A percentile compares a stretch with the other conserved stretches of the same genome.
These are phyloP conservation scores for Lepiota subincarnata DNA, from an alignment of 768 basidiomycete genomes.

Conservation along the genomic window DNA sequence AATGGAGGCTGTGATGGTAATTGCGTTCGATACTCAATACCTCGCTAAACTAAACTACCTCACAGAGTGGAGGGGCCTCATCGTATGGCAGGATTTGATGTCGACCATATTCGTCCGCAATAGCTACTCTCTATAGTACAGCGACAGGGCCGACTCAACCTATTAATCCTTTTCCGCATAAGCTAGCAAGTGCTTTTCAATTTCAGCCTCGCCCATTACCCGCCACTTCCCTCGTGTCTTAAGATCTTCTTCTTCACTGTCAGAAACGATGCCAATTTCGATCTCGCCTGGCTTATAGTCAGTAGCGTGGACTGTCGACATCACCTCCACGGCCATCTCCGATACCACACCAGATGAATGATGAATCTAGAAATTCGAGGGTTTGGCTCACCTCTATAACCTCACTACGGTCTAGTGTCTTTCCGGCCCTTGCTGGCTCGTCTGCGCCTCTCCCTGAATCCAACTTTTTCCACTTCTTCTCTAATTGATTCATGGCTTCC, in stretches of 20 bases:
- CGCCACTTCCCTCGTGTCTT: constrained; percentile 78
- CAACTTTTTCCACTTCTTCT: constrained; percentile 98
- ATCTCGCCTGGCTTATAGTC: constrained; percentile 96
- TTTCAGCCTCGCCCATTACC: constrained; percentile 71
- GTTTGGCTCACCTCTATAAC: constrained; percentile 78
- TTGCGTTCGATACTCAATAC: background rate
- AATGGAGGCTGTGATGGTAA: constrained; percentile 67
- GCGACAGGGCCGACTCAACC: background rate
- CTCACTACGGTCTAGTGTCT: constrained; percentile 65
- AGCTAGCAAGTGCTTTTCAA: constrained; percentile 75
- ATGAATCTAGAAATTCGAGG: background rate
- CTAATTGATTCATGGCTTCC: constrained; percentile 96
- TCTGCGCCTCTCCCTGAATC: constrained; percentile 76
- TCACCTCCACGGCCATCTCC: constrained; percentile 90
- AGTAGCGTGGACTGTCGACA: constrained; percentile 91
- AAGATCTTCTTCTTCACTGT: constrained; percentile 62
- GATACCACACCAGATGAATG: background rate
- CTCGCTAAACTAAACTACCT: constrained; percentile 5
- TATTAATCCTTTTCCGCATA: constrained; percentile 84
- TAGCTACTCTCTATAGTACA: constrained; percentile 13
- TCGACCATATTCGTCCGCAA: constrained; percentile 12
- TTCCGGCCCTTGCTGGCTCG: constrained; percentile 71
- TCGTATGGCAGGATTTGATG: constrained; percentile 42
- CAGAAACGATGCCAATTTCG: constrained; percentile 91
- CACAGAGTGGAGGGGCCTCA: constrained; percentile 69